Evolutionary conservation across 2,329 filamentous ascomycete species (phyloP).

Genomic region (Aspergillus eucalypticola): DNA sequence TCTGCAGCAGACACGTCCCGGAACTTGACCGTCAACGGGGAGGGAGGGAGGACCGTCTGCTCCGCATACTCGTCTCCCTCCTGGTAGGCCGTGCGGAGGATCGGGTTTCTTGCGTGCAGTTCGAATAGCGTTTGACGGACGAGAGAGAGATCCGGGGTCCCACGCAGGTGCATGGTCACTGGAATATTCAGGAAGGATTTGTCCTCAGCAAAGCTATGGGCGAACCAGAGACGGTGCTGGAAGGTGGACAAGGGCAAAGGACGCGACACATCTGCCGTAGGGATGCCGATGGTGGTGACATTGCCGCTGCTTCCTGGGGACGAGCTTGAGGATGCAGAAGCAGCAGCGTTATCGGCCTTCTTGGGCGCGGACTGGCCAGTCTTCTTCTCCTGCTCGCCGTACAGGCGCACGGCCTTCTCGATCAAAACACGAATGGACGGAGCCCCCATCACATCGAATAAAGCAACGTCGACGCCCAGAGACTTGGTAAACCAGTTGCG

Average conservation of each 20-base stretch:
- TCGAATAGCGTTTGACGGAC: neutral
- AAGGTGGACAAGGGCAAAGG: conserved; percentile 4
- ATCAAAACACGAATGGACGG: neutral
- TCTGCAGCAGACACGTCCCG: neutral
- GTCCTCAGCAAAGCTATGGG: neutral
- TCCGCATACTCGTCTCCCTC: neutral
- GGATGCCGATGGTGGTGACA: neutral
- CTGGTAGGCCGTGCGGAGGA: conserved; percentile 3
- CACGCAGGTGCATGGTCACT: neutral
- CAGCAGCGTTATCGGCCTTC: neutral
- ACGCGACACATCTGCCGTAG: neutral
- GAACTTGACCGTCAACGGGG: neutral
- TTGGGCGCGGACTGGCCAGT: neutral
- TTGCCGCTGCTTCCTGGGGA: neutral
- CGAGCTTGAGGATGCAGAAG: neutral
- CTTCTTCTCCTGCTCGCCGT: neutral
- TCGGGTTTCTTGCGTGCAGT: neutral
- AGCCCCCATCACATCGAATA: conserved; percentile 6
- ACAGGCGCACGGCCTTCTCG: neutral
- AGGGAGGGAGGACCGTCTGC: neutral
- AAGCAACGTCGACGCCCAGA: neutral
- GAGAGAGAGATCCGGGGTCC: neutral
- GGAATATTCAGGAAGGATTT: conserved; percentile 3
- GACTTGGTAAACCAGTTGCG: conserved; percentile 8
- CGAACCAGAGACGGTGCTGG: conserved; percentile 6